A percentile compares a stretch with the other conserved stretches of the same genome.
Conservation (phyloP, 371 early-diverging fungal genomes). For the Lichtheimia ramosa region DNA sequence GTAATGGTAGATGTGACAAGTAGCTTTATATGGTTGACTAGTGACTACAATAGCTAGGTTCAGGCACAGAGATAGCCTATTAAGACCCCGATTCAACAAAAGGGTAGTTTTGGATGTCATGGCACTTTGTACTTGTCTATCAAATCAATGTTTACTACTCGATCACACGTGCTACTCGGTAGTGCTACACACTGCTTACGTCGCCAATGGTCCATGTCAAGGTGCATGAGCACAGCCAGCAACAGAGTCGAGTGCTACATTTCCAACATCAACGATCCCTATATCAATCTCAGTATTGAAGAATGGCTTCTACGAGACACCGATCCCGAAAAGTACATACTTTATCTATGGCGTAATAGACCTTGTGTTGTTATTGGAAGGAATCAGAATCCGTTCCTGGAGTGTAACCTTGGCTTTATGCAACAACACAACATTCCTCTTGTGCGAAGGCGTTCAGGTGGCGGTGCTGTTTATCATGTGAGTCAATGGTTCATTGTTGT, state of each 20-base stretch:
- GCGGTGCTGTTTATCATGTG: constrained; percentile 97
- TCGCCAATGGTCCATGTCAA: too few relatives aligned
- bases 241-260: constrained; percentile 52
- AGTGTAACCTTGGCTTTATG: constrained; percentile 80
- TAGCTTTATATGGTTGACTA: too few relatives aligned
- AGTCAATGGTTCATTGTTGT: constrained; percentile 8
- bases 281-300: constrained; percentile 89
- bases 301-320: constrained; percentile 81
- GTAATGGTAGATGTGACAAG: too few relatives aligned
- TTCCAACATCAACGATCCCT: constrained; percentile 78
- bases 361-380: constrained; percentile 92
- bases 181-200: too few relatives aligned
- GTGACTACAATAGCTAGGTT: too few relatives aligned
- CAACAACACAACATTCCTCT: constrained; percentile 69
- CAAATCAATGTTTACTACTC: too few relatives aligned
- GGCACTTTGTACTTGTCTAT: too few relatives aligned
- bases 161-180: too few relatives aligned
- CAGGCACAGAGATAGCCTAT: too few relatives aligned
- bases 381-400: constrained; percentile 97
- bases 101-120: too few relatives aligned
- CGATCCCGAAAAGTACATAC: constrained; percentile 63
- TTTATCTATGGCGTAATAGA: constrained; percentile 88
- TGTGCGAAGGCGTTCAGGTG: constrained; percentile 90
- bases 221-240: neutral
- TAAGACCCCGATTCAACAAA: too few relatives aligned